Evolutionary conservation across 169 alveolate genomes (phyloP).

Genomic region (Plasmodium fragile): DNA sequence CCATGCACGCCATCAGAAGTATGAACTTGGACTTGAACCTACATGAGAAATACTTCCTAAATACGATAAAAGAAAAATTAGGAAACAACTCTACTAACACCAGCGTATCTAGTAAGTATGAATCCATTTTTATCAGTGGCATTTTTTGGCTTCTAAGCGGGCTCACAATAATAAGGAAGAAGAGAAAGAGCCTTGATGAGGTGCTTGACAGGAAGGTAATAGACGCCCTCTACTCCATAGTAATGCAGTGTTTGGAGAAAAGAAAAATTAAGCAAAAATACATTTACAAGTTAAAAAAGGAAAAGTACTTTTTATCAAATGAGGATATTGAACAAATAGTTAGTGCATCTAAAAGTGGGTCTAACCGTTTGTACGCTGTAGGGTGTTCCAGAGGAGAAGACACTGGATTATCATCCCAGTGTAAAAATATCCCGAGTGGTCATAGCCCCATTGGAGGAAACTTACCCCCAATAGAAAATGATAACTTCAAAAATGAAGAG

Average conservation of each 20-base stretch:
- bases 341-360: not conserved
- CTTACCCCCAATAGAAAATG: not conserved
- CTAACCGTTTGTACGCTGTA: not conserved
- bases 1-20: not conserved
- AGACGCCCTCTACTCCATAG: constrained; percentile 29
- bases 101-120: constrained; percentile 22
- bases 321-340: constrained; percentile 41
- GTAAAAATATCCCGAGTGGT: not conserved
- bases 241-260: constrained; percentile 56
- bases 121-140: constrained; percentile 48
- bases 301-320: constrained; percentile 24
- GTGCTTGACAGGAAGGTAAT: constrained; percentile 29
- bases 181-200: constrained; percentile 15
- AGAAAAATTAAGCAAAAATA: constrained; percentile 40
- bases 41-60: constrained; percentile 60
- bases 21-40: constrained; percentile 31
- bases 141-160: constrained; percentile 70
- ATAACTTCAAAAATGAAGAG: not conserved
- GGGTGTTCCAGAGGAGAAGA: not conserved
- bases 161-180: constrained; percentile 19
- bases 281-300: constrained; percentile 46
- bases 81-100: not conserved
- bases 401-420: not conserved
- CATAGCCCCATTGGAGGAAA: not conserved
- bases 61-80: constrained; percentile 38